Base-by-base conservation (phyloP, 805 yeast species). In the Schwanniomyces yamadae region DNA sequence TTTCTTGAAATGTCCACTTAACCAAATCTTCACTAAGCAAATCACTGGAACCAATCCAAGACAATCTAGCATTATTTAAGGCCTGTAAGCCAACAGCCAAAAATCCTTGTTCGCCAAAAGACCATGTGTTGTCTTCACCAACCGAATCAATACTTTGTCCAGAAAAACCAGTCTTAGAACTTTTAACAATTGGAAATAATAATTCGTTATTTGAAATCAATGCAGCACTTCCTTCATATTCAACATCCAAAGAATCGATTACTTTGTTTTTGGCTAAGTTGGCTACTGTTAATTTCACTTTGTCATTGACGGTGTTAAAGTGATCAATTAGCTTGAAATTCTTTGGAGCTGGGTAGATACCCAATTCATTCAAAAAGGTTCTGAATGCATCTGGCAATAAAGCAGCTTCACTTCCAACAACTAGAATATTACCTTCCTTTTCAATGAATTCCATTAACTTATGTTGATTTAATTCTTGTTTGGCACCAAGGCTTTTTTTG, bases 281-380 rank as follows among this genome's bases (percentile, higher is more conserved):
- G 23, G 57, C 54, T 12, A 49, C 39, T 10, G 59, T 52, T 21
- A 60, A 45, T 52, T 52, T 46, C 57, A 77, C 42, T 36, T 44
- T 46, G 22, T 46, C 51, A 14, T 50, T 50, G 13, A 49, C 59
- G 18, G 50, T 48, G 39, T 59, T 54, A 63, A 87, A 87, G 57
- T 84, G 82, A 58, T 89, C 95, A 6, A 71, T 57, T 28, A 83
- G 63, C 36, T 66, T 58, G 56, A 77, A 80, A 33, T 78, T 82
- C 54, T 78, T 84, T 40, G 96, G 95, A 32, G 93, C 75, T 39
- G 96, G 85, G 50, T 70, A 77, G 34, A 93, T 80, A 21, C 96
- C 99, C 45, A 90, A 62, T 55, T 90, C 88, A 50, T 80, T 77
- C 45, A 87, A 73, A 50, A 84, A 82, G 3, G 74, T 64, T 41